These are phyloP conservation scores for Nymphaea thermarum DNA, from an alignment of 164 flowering plant genomes.

Conservation along the genomic window DNA sequence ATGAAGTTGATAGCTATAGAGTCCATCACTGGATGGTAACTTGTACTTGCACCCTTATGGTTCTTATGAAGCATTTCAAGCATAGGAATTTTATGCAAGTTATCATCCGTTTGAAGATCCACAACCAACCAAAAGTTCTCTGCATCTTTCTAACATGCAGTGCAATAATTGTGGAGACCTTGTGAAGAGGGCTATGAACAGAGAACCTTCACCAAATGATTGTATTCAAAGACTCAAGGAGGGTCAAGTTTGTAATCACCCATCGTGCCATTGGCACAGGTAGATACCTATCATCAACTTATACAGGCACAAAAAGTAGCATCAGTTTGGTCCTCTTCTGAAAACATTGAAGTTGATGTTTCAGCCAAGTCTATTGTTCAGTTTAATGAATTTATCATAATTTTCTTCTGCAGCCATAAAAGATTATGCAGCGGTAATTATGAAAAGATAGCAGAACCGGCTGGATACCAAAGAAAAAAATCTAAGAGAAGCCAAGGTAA, in stretches of 20 bases:
- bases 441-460: conserved; percentile 10
- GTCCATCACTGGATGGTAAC: conserved; percentile 11
- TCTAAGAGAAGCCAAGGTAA: conserved; percentile 2
- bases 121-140: not conserved
- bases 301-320: not conserved
- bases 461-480: conserved; percentile 2
- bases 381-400: not conserved
- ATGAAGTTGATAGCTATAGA: conserved; percentile 9
- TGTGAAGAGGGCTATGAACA: conserved; percentile 10
- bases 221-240: conserved; percentile 3
- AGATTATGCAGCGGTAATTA: conserved; percentile 7
- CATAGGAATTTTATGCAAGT: not conserved
- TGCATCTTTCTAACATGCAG: conserved; percentile 3
- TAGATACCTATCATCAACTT: not conserved
- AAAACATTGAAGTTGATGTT: not conserved
- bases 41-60: not conserved
- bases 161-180: conserved; percentile 13
- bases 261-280: conserved; percentile 10
- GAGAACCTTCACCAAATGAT: conserved; percentile 11
- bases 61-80: not conserved
- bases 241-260: conserved; percentile 2
- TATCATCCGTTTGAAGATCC: not conserved
- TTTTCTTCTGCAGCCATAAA: conserved; percentile 8
- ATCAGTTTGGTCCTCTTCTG: not conserved
- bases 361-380: not conserved